Evolutionary conservation across 345 rosid species (phyloP), one percentile per base, ranked within the genome.

Genomic region (Cardamine chenopodiifolia): DNA sequence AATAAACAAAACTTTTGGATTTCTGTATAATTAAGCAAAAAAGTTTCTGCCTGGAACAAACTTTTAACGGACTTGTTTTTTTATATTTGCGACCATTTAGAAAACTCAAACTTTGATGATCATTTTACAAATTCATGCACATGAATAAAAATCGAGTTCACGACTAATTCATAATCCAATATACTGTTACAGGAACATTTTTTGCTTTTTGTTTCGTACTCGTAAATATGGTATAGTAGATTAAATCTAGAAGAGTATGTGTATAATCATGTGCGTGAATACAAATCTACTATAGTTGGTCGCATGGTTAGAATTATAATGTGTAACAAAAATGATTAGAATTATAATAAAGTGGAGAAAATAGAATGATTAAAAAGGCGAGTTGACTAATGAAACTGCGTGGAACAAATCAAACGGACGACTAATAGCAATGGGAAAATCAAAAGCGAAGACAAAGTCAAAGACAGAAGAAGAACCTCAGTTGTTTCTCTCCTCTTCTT

Each of bases 371-470:
- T 32, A 45, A 15, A 44, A 45, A 45, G 4, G 29, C 23, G 42
- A 61, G 31, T 72, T 25, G 53, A 23, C n/a, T 37, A 23, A 53
- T 40, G 18, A 18, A 26, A 53, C 18, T 7, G 60, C 1, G 69
- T 42, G 37, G 74, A 69, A 42, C 2, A 13, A 61, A 54, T 75
- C 69, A 75, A 74, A 66, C 4, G 60, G 1, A 32, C 9, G 18
- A 7, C 68, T 8, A 75, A 39, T 13, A 4, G 3, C 31, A 12
- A 60, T 39, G 22, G 18, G 65, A 20, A 67, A 68, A 61, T 22
- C 17, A 52, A 67, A 59, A 62, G 45, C 53, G 65, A 66, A 25
- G 70, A 62, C 29, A 72, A 72, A 71, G 76, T 62, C 77, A 74
- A 66, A 47, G 49, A 20, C 1, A 42, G 37, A 40, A 34, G 68